Base-by-base conservation (phyloP, 768 basidiomycete species). In the Pulveroboletus sp. region DNA sequence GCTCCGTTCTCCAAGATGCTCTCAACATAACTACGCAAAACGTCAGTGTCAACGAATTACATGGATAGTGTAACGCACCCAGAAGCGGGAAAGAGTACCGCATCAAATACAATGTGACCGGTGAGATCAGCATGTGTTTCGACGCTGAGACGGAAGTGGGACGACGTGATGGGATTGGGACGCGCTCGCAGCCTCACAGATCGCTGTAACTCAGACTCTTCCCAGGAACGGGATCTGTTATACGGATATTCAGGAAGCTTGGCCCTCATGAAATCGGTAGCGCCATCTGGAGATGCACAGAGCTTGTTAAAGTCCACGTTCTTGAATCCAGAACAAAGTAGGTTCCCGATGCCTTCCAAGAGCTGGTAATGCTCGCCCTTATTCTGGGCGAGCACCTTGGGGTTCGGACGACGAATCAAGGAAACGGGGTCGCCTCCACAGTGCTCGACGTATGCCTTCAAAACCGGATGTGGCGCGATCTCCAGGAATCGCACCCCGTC, bases 31-130 rank as follows among this genome's bases (percentile, higher is more conserved):
- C 64, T 65, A 17, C 1, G 1, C 13, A 24, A 34, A 4, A 54
- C 20, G 0, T 56, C 27, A 54, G 34, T 4, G 11, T 23, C 6
- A 37, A 46, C 26, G 10, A 12, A 29, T 30, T 17, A 27, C 42
- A 24, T 3, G 46, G 26, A 19, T 8, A 8, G 22, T 48, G 68
- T 64, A 2, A 73, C 54, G 40, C 59, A 77, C 17, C 74, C 76
- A 17, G 75, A 68, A 16, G 73, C 75, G 9, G 76, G 74, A 70
- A 76, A 71, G 22, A 77, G 75, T 0, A 73, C 65, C 19, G 76
- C 73, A 1, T 71, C 72, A 23, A 69, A 67, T 32, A 78, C 73
- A 16, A 76, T 55, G 55, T 78, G 77, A 29, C 76, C 68, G 0
- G 73, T 70, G 9, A 78, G 56, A 20, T 65, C 65, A 0, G 77